A percentile compares a stretch with the other conserved stretches of the same genome.
Conservation (phyloP, 1,139 yeast species). For the Taiozyma sp. region DNA sequence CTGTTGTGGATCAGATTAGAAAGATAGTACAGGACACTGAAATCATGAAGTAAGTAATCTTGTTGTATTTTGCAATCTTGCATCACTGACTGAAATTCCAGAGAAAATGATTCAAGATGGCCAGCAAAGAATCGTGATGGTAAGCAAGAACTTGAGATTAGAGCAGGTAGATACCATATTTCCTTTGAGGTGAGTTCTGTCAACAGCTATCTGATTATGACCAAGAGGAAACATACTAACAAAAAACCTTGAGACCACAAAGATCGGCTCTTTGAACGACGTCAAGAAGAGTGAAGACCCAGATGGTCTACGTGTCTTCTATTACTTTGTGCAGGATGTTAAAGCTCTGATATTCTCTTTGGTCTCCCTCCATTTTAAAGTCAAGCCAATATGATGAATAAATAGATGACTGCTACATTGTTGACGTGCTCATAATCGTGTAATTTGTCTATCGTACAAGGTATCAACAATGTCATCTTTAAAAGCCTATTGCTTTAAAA, state of each 20-base stretch:
- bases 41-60: slow-evolving; percentile 24
- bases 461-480: background rate
- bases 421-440: background rate
- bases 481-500: slow-evolving; percentile 34
- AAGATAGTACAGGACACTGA: slow-evolving; percentile 34
- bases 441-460: background rate
- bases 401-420: background rate
- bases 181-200: slow-evolving; percentile 28
- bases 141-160: slow-evolving; percentile 38
- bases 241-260: slow-evolving; percentile 25
- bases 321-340: slow-evolving; percentile 38
- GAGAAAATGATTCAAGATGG: slow-evolving; percentile 38
- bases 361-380: slow-evolving; percentile 39
- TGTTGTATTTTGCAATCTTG: background rate
- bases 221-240: background rate
- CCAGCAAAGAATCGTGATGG: slow-evolving; percentile 37
- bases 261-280: slow-evolving; percentile 36
- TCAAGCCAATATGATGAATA: slow-evolving; percentile 8
- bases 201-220: background rate
- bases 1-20: slow-evolving; percentile 31
- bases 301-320: slow-evolving; percentile 39
- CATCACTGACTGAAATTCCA: background rate
- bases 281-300: slow-evolving; percentile 36
- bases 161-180: slow-evolving; percentile 32
- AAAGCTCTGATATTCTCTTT: slow-evolving; percentile 39